Base-by-base conservation (phyloP, 1,139 yeast genomes). In the Geotrichum phurueaensis region DNA sequence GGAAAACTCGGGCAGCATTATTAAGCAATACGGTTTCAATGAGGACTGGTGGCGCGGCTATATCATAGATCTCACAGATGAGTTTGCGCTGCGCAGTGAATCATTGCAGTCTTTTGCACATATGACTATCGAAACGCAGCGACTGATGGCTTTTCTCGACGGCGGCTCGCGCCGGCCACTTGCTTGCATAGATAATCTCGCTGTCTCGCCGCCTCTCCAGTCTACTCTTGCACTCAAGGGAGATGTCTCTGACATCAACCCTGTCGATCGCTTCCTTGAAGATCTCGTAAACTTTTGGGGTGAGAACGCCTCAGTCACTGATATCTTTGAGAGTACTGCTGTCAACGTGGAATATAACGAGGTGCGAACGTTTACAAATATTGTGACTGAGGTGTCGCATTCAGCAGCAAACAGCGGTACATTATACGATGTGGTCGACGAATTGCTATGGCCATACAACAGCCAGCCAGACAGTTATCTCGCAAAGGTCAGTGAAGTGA, bases 1-100 rank as follows among this genome's bases (percentile, higher is more conserved):
- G 53, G 66, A 69, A 2, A 75, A 72, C 49, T 71, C 74, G n/a
- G 60, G 60, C 10, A 67, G 66, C 31, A 20, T 68, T n/a, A 73
- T 73, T 51, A 62, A 66, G 0, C 73, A 74, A 15, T 75, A 79
- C 58, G 81, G 80, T 0, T 79, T 69, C 60, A 69, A 75, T 7
- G 71, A 74, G 2, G 68, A 71, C 51, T 81, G 84, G 84, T 81
- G 80, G 78, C 75, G 69, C 54, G 77, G 78, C 4, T 76, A 74
- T 3, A 62, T 68, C 10, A 67, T 67, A 2, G 56, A 57, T 29
- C 43, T 55, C 10, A 15, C 57, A 9, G 31, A 43, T 9, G 51
- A 54, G 23, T 51, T 50, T 33, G 27, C 33, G 45, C 13, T 12
- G 13, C 33, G 31, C 15, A 36, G 45, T 10, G 50, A 49, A 20